Conservation (phyloP, 2,329 filamentous ascomycete genomes). For the Penicillium sp. region DNA sequence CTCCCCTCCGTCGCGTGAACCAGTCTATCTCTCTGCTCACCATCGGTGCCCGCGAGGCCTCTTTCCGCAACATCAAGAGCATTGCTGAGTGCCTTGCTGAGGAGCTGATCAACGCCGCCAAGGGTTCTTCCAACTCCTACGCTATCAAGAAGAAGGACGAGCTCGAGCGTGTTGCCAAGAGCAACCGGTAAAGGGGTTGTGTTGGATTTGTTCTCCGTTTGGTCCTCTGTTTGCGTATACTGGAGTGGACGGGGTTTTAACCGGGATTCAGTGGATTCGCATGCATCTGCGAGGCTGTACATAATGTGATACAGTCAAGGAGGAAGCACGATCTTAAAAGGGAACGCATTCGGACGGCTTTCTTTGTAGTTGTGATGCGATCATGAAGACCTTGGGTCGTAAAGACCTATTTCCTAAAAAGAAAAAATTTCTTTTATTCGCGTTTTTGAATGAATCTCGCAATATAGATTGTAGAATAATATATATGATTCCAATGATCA, state of each 20-base stretch:
- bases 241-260: constrained; percentile 42
- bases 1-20: constrained; percentile 98
- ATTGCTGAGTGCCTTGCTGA: constrained; percentile 99
- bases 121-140: constrained; percentile 99
- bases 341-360: constrained; percentile 39
- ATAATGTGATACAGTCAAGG: constrained; percentile 38
- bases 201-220: constrained; percentile 41
- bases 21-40: constrained; percentile 98
- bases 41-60: constrained; percentile 96
- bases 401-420: constrained; percentile 27
- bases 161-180: constrained; percentile 99
- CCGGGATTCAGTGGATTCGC: constrained; percentile 43
- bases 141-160: constrained; percentile 99
- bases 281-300: constrained; percentile 43
- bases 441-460: constrained; percentile 5
- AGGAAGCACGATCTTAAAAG: constrained; percentile 40
- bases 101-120: constrained; percentile 99
- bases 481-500: background rate
- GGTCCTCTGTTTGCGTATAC: constrained; percentile 40
- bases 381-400: constrained; percentile 38
- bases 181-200: constrained; percentile 84
- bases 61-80: constrained; percentile 99
- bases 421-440: constrained; percentile 25
- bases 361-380: constrained; percentile 44
- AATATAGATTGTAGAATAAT: background rate